Percentiles rank a stretch among this genome's conserved stretches.
Evolutionary conservation across 148 eudicot genomes (phyloP).

Genomic region (Rhododendron kiyosumense): DNA sequence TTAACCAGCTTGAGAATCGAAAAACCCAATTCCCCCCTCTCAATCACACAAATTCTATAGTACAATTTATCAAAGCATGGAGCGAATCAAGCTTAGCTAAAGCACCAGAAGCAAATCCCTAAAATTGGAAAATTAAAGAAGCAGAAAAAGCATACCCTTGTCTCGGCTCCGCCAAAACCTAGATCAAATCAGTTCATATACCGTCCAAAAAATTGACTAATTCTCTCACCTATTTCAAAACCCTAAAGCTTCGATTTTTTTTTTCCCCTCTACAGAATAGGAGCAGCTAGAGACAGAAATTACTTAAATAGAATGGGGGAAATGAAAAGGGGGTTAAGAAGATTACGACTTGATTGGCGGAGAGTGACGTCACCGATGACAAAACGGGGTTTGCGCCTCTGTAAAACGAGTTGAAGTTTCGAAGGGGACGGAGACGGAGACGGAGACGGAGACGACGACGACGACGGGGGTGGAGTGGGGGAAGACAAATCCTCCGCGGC

Average conservation of each 20-base stretch:
- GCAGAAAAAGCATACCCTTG: conserved; percentile 32
- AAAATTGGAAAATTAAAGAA: background rate
- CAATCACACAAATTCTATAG: background rate
- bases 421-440: background rate
- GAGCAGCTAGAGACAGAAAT: background rate
- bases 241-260: background rate
- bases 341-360: conserved; percentile 10
- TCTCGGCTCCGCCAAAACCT: conserved; percentile 2
- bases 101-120: conserved; percentile 2
- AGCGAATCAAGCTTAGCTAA: conserved; percentile 7
- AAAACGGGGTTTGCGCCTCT: background rate
- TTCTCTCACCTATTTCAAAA: background rate
- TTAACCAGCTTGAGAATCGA: background rate
- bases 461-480: background rate
- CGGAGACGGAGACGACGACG: background rate
- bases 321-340: background rate
- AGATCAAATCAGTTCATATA: background rate
- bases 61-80: conserved; percentile 7
- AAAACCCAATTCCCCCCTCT: background rate
- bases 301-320: background rate
- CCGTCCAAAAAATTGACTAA: background rate
- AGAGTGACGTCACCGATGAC: background rate
- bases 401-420: background rate
- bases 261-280: background rate
- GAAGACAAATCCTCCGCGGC: background rate